Conservation (phyloP, 805 yeast species). For the Lachancea sp. region DNA sequence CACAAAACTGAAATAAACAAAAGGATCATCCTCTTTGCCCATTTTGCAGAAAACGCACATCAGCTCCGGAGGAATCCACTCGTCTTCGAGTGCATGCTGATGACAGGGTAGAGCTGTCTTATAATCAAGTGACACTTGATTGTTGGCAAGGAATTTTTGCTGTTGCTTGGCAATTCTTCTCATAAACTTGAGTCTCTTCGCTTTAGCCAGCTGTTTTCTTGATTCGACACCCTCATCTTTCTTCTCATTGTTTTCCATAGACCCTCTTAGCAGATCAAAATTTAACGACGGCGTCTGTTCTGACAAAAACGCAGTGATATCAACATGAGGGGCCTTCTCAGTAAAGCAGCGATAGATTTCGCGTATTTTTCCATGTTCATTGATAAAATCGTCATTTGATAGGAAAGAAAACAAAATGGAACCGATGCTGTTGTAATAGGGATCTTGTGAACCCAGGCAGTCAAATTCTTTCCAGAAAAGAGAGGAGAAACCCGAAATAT, state of each 20-base stretch:
- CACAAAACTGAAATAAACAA: slow-evolving; percentile 28
- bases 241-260: slow-evolving; percentile 21
- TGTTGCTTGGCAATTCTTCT: slow-evolving; percentile 80
- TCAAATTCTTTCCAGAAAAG: slow-evolving; percentile 34
- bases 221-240: slow-evolving; percentile 42
- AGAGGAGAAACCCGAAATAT: slow-evolving; percentile 33
- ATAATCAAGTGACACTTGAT: slow-evolving; percentile 29
- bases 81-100: slow-evolving; percentile 1
- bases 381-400: slow-evolving; percentile 35
- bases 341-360: slow-evolving; percentile 40
- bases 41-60: slow-evolving; percentile 31
- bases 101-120: slow-evolving; percentile 4
- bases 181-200: slow-evolving; percentile 62
- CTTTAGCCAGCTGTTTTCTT: slow-evolving; percentile 64
- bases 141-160: slow-evolving; percentile 57
- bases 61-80: slow-evolving; percentile 16
- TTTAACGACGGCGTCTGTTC: slow-evolving; percentile 36
- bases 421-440: slow-evolving; percentile 36
- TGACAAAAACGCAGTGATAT: slow-evolving; percentile 28
- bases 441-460: slow-evolving; percentile 35
- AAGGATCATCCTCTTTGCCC: slow-evolving; percentile 23
- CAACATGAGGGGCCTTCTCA: slow-evolving; percentile 27
- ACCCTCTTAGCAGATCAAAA: slow-evolving; percentile 17
- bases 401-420: slow-evolving; percentile 38
- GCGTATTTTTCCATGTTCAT: slow-evolving; percentile 49